These are phyloP conservation scores for Annona squamosa DNA, from an alignment of 164 flowering plant species.

Conservation along the genomic window DNA sequence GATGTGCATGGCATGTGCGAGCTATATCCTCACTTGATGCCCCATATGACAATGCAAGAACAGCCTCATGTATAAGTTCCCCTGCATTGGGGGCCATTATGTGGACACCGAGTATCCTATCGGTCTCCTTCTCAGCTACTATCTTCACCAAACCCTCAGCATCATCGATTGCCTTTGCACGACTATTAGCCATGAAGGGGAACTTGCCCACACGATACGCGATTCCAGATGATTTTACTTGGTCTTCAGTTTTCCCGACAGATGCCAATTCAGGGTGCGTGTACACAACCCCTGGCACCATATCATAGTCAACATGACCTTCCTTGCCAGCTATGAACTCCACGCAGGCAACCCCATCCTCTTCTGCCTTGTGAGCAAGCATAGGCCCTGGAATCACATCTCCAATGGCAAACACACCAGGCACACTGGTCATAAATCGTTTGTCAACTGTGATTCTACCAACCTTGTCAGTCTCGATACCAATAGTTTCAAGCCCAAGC, in stretches of 20 bases:
- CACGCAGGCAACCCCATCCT: constrained; percentile 90
- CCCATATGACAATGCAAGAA: constrained; percentile 72
- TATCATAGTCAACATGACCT: constrained; percentile 82
- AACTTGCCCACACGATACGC: constrained; percentile 74
- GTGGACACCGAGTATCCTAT: constrained; percentile 85
- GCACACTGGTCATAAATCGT: constrained; percentile 52
- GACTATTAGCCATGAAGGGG: constrained; percentile 85
- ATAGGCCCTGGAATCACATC: constrained; percentile 93
- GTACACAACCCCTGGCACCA: constrained; percentile 89
- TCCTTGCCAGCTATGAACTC: constrained; percentile 80
- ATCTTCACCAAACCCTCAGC: constrained; percentile 92
- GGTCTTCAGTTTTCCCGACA: constrained; percentile 94
- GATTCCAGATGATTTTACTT: constrained; percentile 64
- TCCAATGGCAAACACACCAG: constrained; percentile 77
- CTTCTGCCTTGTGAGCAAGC: constrained; percentile 95
- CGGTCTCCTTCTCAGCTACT: constrained; percentile 75
- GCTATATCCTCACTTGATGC: constrained; percentile 93
- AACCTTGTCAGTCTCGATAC: constrained; percentile 67
- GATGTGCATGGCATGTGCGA: constrained; percentile 92
- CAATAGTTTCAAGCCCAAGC: constrained; percentile 70
- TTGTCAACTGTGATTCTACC: constrained; percentile 68
- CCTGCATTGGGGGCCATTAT: constrained; percentile 90
- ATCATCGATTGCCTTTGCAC: constrained; percentile 88
- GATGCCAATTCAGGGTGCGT: constrained; percentile 92
- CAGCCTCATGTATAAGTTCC: constrained; percentile 91